A percentile compares a stretch with the other conserved stretches of the same genome.
Conservation (phyloP, 1,284 basidiomycete genomes). For the Irpex rosettiformis region DNA sequence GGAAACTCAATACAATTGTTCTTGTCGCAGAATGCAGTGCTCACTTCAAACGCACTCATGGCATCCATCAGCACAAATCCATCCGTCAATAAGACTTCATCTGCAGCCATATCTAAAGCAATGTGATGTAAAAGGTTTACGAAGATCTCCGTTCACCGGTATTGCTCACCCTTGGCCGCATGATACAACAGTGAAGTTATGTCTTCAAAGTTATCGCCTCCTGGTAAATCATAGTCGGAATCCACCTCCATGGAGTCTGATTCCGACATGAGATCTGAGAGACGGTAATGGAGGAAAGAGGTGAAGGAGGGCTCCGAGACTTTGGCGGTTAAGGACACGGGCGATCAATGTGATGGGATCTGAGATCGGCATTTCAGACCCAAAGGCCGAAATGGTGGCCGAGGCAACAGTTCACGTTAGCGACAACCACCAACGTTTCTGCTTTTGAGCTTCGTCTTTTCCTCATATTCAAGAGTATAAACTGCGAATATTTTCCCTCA, state of each 20-base stretch:
- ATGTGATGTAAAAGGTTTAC: not conserved
- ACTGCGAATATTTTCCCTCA: not conserved
- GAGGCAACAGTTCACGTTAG: not conserved
- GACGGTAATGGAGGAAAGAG: not conserved
- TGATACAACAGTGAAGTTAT: constrained; percentile 53
- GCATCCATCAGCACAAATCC: constrained; percentile 77
- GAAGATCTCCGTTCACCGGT: not conserved
- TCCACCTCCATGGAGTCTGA: constrained; percentile 20
- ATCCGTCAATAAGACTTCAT: constrained; percentile 64
- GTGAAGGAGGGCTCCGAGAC: not conserved
- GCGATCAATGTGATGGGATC: not conserved
- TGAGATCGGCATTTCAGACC: not conserved
- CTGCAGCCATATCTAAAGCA: constrained; percentile 52
- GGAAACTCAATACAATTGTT: constrained; percentile 10
- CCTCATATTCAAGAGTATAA: not conserved
- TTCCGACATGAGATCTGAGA: not conserved
- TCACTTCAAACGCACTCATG: constrained; percentile 86
- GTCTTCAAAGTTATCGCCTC: constrained; percentile 55
- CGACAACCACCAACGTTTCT: not conserved
- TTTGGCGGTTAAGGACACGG: not conserved
- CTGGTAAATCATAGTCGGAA: constrained; percentile 37
- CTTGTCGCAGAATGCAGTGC: constrained; percentile 17
- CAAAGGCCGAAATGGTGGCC: not conserved
- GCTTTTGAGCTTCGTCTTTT: not conserved
- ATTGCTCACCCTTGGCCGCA: constrained; percentile 50